These are phyloP conservation scores for Hevea brasiliensis DNA, from an alignment of 345 rosid species.

Conservation along the genomic window DNA sequence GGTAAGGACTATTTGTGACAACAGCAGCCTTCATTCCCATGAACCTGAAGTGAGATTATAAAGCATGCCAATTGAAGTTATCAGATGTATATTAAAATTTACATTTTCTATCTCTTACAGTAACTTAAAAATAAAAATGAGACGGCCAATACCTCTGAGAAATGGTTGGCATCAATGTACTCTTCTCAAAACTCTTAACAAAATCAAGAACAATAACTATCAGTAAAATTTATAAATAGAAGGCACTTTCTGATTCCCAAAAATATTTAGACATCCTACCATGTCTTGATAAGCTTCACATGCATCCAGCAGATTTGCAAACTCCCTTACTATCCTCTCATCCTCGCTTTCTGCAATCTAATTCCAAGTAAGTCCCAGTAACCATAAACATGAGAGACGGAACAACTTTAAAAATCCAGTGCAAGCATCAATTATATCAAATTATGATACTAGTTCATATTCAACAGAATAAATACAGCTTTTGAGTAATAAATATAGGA, in stretches of 20 bases:
- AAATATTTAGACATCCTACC: conserved; percentile 35
- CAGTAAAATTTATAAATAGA: conserved; percentile 2
- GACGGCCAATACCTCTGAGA: conserved; percentile 53
- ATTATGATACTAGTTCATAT: neutral
- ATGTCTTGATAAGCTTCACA: conserved; percentile 37
- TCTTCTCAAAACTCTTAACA: conserved; percentile 35
- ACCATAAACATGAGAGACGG: conserved; percentile 2
- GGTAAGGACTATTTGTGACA: conserved; percentile 43
- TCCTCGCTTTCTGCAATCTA: conserved; percentile 75
- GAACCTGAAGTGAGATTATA: conserved; percentile 46
- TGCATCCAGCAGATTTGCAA: conserved; percentile 64
- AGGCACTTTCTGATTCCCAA: neutral
- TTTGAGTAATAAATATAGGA: neutral
- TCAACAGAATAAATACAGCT: neutral
- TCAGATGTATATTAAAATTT: neutral
- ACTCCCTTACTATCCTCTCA: conserved; percentile 76
- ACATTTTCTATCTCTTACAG: neutral
- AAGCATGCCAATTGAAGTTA: conserved; percentile 1
- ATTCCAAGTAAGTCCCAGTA: conserved; percentile 40
- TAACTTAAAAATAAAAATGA: neutral
- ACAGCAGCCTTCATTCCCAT: conserved; percentile 83
- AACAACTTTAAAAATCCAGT: conserved; percentile 6
- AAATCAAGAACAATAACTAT: conserved; percentile 16
- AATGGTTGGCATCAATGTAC: conserved; percentile 35
- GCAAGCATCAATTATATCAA: neutral